phyloP scores from a whole-genome alignment of 352 stramenopile species.

The Globisporangium cederbergense region DNA sequence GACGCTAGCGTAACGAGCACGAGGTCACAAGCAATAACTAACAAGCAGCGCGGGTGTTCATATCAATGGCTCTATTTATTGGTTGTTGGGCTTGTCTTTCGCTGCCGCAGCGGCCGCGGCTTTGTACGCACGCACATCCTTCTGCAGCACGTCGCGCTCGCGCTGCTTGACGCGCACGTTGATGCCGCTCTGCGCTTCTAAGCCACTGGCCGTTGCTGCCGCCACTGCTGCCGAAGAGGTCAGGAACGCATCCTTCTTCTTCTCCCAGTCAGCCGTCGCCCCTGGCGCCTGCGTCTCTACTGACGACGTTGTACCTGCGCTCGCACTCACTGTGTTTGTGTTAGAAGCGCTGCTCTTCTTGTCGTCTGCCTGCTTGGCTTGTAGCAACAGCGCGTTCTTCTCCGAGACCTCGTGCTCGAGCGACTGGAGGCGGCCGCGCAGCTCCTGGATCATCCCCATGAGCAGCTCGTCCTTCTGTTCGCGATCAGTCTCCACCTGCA shows the following conservation, averaged over 20 bases:
- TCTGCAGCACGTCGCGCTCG: slow-evolving; percentile 42
- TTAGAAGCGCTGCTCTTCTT: slow-evolving; percentile 4
- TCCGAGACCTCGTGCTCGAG: slow-evolving; percentile 45
- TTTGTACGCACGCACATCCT: slow-evolving; percentile 47
- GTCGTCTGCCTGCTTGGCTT: background rate
- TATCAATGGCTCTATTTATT: background rate
- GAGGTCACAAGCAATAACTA: slow-evolving; percentile 11
- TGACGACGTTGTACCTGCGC: slow-evolving; percentile 3
- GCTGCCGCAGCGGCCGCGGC: slow-evolving; percentile 18
- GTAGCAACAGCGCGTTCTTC: slow-evolving; percentile 16
- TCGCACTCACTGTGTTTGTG: slow-evolving; percentile 1
- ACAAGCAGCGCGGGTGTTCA: slow-evolving; percentile 3
- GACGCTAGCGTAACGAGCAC: background rate
- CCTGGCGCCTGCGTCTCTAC: slow-evolving; percentile 9
- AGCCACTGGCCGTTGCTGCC: background rate
- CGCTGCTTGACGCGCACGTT: slow-evolving; percentile 44
- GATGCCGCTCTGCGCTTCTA: slow-evolving; percentile 33
- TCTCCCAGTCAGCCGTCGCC: slow-evolving; percentile 22
- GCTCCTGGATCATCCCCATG: slow-evolving; percentile 46
- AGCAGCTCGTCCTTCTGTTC: slow-evolving; percentile 55
- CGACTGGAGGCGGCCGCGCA: slow-evolving; percentile 49
- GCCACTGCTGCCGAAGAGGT: background rate
- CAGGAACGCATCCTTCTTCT: slow-evolving; percentile 37
- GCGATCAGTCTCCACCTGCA: slow-evolving; percentile 33
- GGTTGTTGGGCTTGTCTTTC: background rate